Evolutionary conservation across 192 early-diverging fungal genomes (phyloP), one percentile per base, ranked within the genome.

Genomic region (Phycomyces nitens): DNA sequence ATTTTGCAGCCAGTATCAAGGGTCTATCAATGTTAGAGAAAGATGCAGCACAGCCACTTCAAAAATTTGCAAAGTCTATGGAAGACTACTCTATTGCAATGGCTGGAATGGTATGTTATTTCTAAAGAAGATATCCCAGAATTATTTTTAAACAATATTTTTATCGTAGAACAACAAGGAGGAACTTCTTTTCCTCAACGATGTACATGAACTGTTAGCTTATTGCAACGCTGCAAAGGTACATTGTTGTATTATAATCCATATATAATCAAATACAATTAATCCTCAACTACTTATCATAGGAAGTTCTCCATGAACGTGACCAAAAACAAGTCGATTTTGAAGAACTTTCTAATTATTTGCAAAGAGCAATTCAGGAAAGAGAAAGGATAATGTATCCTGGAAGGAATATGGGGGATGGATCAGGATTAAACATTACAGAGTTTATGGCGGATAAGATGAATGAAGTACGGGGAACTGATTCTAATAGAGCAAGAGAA

Each of bases 271-370:
- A 49, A 3, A 39, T 43, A 22, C 29, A 34, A 34, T 34, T 34
- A 34, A 34, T 34, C 29, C 7, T 2, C 7, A 34, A 7, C 29
- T 34, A 7, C 29, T 61, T 60, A 44, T 14, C 14, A 21, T 70
- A 76, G 85, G 91, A 91, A 55, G 79, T 89, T 34, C 78, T 97
- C 21, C 84, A 84, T 57, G 63, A 83, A 65, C 77, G 94, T 18
- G 95, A 97, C 73, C 93, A 97, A 69, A 96, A 96, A 76, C 95
- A 97, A 77, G 80, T 94, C 2, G 94, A 97, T 80, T 86, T 86
- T 71, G 94, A 97, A 75, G 95, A 93, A 51, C 77, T 97, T 49
- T 82, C 86, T 9, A 75, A 80, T 54, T 92, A 88, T 53, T 75
- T 94, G 43, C 82, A 88, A 69, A 84, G 83, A 51, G 76, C 86